A percentile compares a stretch with the other conserved stretches of the same genome.
Conservation (phyloP, 2,329 filamentous ascomycete genomes). For the Cordyceps sp. region DNA sequence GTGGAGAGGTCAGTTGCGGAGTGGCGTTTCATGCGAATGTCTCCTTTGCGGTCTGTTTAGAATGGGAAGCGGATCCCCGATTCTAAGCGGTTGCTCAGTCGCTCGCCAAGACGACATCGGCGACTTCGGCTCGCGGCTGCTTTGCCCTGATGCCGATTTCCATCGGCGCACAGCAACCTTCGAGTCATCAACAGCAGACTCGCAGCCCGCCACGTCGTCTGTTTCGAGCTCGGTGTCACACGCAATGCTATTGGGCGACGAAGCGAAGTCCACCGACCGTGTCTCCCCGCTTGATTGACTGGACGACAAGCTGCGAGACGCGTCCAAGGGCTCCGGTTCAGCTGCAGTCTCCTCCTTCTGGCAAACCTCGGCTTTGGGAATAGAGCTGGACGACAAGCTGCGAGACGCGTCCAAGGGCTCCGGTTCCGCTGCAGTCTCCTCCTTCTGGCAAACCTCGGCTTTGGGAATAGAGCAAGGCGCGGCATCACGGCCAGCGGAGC, state of each 20-base stretch:
- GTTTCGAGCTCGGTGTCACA: neutral
- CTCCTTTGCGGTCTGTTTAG: too few species aligned
- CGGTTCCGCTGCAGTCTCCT: neutral
- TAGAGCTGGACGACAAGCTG: too few species aligned
- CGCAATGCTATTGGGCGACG: slow-evolving; percentile 7
- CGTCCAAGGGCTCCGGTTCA: neutral
- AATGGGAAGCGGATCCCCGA: too few species aligned
- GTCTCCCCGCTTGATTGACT: neutral
- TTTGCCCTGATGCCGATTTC: slow-evolving; percentile 2
- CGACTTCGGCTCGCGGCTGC: neutral
- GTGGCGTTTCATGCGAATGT: too few species aligned
- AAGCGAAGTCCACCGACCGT: slow-evolving; percentile 6
- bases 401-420: neutral
- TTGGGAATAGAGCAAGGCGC: too few species aligned
- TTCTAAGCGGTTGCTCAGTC: too few species aligned
- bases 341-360: neutral
- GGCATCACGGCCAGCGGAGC: too few species aligned
- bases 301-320: neutral
- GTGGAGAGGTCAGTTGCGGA: too few species aligned
- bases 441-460: neutral
- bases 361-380: neutral
- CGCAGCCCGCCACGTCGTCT: neutral
- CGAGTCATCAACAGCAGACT: neutral
- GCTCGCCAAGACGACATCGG: too few species aligned
- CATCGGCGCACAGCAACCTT: slow-evolving; percentile 1